These are phyloP conservation scores for Flaveria robusta DNA, from an alignment of 129 eudicot genomes.

Conservation along the genomic window DNA sequence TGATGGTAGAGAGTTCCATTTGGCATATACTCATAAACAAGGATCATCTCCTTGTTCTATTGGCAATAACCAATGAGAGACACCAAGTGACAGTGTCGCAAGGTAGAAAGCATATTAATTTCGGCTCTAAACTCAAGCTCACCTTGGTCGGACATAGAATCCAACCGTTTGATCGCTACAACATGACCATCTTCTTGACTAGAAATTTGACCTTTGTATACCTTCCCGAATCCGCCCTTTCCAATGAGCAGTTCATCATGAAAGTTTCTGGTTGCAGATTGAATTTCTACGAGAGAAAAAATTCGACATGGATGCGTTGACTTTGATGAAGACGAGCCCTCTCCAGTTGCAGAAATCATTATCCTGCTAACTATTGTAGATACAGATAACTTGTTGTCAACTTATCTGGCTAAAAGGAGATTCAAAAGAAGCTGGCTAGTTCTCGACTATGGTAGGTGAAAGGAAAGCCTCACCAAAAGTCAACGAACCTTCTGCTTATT, in stretches of 20 bases:
- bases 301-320: neutral
- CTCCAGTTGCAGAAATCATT: neutral
- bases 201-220: neutral
- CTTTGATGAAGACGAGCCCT: too few relatives aligned
- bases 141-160: conserved; percentile 11
- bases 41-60: neutral
- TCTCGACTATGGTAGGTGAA: too few relatives aligned
- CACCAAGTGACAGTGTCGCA: conserved; percentile 15
- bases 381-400: neutral
- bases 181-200: neutral
- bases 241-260: conserved; percentile 10
- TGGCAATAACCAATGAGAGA: conserved; percentile 13
- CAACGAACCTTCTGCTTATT: too few relatives aligned
- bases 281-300: conserved; percentile 13
- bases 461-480: too few relatives aligned
- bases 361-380: neutral
- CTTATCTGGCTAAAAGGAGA: too few relatives aligned
- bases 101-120: conserved; percentile 11
- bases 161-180: conserved; percentile 21
- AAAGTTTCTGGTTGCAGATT: conserved; percentile 10
- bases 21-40: conserved; percentile 16
- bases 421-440: too few relatives aligned
- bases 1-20: conserved; percentile 1
- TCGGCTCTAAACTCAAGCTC: neutral
- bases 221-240: conserved; percentile 11